These are phyloP conservation scores for Aspergillus hortae DNA, from an alignment of 2,329 filamentous ascomycete genomes.

Conservation along the genomic window DNA sequence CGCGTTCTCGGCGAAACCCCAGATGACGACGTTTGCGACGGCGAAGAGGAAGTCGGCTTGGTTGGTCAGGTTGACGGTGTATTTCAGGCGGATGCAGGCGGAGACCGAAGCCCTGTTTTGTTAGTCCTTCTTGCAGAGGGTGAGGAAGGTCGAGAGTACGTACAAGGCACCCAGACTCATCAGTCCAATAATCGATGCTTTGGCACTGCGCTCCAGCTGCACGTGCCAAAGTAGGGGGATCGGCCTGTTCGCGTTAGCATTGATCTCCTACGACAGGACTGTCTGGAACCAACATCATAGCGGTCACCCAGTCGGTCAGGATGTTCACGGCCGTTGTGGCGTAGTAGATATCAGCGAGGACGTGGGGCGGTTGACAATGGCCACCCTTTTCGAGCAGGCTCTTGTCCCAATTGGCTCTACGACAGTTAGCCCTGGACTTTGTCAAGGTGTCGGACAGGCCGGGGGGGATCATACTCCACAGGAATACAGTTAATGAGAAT, in stretches of 20 bases:
- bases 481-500: slow-evolving; percentile 22
- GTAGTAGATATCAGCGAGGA: slow-evolving; percentile 22
- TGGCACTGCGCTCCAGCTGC: slow-evolving; percentile 43
- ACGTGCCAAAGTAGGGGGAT: slow-evolving; percentile 40
- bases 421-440: not conserved
- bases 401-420: slow-evolving; percentile 19
- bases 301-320: slow-evolving; percentile 22
- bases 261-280: slow-evolving; percentile 19
- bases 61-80: slow-evolving; percentile 40
- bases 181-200: slow-evolving; percentile 44
- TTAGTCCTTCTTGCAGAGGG: not conserved
- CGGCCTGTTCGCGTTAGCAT: slow-evolving; percentile 34
- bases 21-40: slow-evolving; percentile 43
- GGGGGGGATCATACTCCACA: slow-evolving; percentile 11
- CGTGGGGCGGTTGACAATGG: slow-evolving; percentile 17
- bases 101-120: slow-evolving; percentile 25
- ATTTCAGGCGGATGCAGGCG: slow-evolving; percentile 40
- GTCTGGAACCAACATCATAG: slow-evolving; percentile 13
- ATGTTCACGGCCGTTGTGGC: slow-evolving; percentile 24
- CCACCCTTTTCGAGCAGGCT: slow-evolving; percentile 15
- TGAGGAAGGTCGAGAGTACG: slow-evolving; percentile 26
- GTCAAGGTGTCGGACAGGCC: not conserved
- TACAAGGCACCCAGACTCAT: slow-evolving; percentile 45
- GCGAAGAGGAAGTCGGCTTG: slow-evolving; percentile 39
- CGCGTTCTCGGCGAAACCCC: slow-evolving; percentile 49